Percentiles rank a stretch among this genome's conserved stretches.
phyloP scores from a whole-genome alignment of 2,329 filamentous ascomycete genomes.

The Scytalidium lignicola region DNA sequence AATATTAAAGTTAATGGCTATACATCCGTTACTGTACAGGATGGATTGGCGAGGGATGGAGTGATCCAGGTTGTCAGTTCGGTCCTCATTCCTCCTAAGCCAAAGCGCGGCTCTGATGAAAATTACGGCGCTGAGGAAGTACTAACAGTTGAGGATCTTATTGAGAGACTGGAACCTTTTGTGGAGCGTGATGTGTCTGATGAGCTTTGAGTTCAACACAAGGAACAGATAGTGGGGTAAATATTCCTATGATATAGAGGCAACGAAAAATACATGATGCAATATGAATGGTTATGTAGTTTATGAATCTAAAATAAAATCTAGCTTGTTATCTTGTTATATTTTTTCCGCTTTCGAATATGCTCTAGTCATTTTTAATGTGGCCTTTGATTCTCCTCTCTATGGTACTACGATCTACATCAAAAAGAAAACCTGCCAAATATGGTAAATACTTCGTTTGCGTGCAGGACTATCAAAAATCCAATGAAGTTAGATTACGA shows the following conservation, averaged over 20 bases:
- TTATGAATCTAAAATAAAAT: no score
- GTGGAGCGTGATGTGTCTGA: slow-evolving; percentile 9
- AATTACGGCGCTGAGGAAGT: slow-evolving; percentile 34
- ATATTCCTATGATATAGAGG: background rate
- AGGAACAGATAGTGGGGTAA: background rate
- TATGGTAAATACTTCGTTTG: no score
- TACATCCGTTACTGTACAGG: slow-evolving; percentile 57
- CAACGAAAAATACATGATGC: no score
- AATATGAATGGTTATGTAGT: no score
- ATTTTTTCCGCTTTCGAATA: no score
- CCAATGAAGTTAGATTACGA: no score
- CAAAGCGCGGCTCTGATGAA: slow-evolving; percentile 4
- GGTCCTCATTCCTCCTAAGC: slow-evolving; percentile 69
- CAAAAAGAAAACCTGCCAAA: no score
- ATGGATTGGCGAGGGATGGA: slow-evolving; percentile 71
- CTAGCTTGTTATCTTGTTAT: no score
- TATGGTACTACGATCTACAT: no score
- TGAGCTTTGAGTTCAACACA: slow-evolving; percentile 11
- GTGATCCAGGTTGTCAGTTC: slow-evolving; percentile 72
- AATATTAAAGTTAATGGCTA: slow-evolving; percentile 73
- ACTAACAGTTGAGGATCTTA: slow-evolving; percentile 56
- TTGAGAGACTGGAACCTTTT: slow-evolving; percentile 29
- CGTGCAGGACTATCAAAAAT: no score
- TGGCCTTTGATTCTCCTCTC: no score
- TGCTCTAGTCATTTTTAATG: no score